A percentile compares a stretch with the other conserved stretches of the same genome.
These are phyloP conservation scores for Ambrosia hybrid DNA, from an alignment of 140 eudicot genomes.

Conservation along the genomic window DNA sequence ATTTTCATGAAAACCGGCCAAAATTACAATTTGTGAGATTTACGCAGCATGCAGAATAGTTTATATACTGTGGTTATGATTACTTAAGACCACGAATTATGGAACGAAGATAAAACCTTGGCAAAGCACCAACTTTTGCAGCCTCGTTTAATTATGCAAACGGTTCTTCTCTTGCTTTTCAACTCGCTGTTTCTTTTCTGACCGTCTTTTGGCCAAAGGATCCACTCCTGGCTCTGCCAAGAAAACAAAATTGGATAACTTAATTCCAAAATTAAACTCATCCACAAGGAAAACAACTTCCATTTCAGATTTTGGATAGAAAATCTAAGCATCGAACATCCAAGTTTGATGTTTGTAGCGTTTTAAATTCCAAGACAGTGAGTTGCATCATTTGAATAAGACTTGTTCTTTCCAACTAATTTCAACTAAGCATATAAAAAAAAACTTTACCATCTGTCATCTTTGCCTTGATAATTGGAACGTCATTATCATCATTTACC, in stretches of 20 bases:
- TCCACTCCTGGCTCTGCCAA: slow-evolving; percentile 88
- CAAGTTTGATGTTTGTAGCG: not conserved
- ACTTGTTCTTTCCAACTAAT: not conserved
- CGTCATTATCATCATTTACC: slow-evolving; percentile 88
- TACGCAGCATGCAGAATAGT: not conserved
- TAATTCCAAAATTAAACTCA: not conserved
- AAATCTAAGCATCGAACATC: too few relatives aligned
- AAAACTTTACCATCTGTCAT: slow-evolving; percentile 53
- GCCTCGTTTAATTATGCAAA: slow-evolving; percentile 69
- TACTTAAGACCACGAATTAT: not conserved
- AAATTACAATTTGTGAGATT: not conserved
- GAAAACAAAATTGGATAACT: not conserved
- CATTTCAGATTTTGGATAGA: not conserved
- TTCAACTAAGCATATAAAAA: not conserved
- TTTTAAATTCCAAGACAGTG: not conserved
- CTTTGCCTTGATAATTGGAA: slow-evolving; percentile 93
- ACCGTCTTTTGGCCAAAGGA: slow-evolving; percentile 85
- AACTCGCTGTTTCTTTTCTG: slow-evolving; percentile 81
- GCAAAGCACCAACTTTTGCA: slow-evolving; percentile 82
- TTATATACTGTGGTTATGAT: not conserved
- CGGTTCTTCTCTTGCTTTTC: slow-evolving; percentile 84
- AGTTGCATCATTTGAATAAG: not conserved
- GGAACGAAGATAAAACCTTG: slow-evolving; percentile 51
- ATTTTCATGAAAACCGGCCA: too few relatives aligned
- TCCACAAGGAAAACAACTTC: not conserved